Conservation (phyloP, 2,329 filamentous ascomycete genomes). For the Raffaelea albimanens region DNA sequence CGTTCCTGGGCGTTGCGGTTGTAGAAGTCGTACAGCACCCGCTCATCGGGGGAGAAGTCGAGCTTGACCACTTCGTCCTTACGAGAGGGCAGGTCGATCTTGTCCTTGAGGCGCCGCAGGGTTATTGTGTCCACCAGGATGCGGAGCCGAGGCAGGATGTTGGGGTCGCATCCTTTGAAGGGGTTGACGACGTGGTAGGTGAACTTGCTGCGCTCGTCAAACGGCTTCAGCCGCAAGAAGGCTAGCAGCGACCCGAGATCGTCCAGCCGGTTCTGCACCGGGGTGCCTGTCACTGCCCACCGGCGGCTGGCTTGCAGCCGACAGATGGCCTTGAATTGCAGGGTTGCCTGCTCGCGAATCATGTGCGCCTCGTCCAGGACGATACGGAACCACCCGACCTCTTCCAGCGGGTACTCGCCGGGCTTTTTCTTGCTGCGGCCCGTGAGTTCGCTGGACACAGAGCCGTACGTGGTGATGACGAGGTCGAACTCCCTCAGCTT, state of each 20-base stretch:
- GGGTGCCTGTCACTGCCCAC: slow-evolving; percentile 97
- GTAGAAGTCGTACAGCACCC: slow-evolving; percentile 73
- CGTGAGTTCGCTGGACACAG: slow-evolving; percentile 69
- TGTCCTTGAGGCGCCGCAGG: slow-evolving; percentile 82
- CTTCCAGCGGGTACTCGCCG: slow-evolving; percentile 56
- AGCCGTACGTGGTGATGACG: slow-evolving; percentile 88
- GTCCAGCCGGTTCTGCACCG: slow-evolving; percentile 86
- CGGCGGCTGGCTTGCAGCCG: slow-evolving; percentile 68
- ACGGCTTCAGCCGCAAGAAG: slow-evolving; percentile 77
- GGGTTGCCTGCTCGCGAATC: slow-evolving; percentile 76
- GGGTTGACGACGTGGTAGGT: slow-evolving; percentile 69
- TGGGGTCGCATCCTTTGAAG: slow-evolving; percentile 78
- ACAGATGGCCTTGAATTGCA: slow-evolving; percentile 79
- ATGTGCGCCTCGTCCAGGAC: slow-evolving; percentile 92
- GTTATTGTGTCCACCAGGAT: slow-evolving; percentile 93
- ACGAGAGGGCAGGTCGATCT: slow-evolving; percentile 70
- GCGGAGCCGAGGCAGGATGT: slow-evolving; percentile 75
- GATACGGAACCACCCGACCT: slow-evolving; percentile 86
- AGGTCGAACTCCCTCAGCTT: slow-evolving; percentile 68
- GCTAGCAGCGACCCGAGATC: slow-evolving; percentile 81
- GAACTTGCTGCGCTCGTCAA: slow-evolving; percentile 70
- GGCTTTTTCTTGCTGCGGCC: slow-evolving; percentile 51
- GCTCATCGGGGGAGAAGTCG: slow-evolving; percentile 67
- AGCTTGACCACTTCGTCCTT: slow-evolving; percentile 65
- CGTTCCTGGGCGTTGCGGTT: slow-evolving; percentile 70